phyloP scores from a whole-genome alignment of 2,329 filamentous ascomycete species.

The Beauveria sp. region DNA sequence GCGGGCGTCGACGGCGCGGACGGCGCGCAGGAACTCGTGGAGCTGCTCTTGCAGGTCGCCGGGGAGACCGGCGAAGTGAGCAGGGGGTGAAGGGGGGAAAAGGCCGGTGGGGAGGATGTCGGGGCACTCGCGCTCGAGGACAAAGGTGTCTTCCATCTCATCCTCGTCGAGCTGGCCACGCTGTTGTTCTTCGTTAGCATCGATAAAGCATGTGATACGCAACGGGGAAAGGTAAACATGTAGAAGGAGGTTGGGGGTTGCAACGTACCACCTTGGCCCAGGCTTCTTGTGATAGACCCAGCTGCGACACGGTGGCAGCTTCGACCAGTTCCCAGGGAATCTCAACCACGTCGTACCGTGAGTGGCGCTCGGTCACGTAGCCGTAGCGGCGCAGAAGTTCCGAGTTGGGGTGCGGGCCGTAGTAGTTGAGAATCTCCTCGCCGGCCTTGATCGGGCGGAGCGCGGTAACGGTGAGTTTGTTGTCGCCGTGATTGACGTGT shows the following conservation, averaged over 20 bases:
- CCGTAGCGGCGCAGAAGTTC: conserved; percentile 81
- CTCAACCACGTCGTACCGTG: conserved; percentile 76
- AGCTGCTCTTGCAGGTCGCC: conserved; percentile 44
- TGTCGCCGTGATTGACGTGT: conserved; percentile 46
- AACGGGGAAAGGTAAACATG: no score
- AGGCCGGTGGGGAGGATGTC: conserved; percentile 44
- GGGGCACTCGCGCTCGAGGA: conserved; percentile 50
- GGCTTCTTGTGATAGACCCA: conserved; percentile 29
- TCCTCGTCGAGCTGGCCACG: conserved; percentile 49
- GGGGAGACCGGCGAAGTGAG: background rate
- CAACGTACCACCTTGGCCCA: conserved; percentile 37
- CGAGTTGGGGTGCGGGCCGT: conserved; percentile 73
- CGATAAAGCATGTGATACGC: no score
- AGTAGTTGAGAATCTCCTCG: conserved; percentile 81
- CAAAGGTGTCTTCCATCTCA: conserved; percentile 67
- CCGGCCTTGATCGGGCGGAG: conserved; percentile 60
- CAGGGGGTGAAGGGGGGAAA: conserved; percentile 37
- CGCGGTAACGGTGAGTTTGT: conserved; percentile 61
- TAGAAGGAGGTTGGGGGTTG: conserved; percentile 9
- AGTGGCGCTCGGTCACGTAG: conserved; percentile 73
- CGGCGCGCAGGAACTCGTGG: conserved; percentile 39
- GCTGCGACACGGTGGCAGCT: conserved; percentile 31
- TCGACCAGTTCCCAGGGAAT: conserved; percentile 56
- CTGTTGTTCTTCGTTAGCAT: conserved; percentile 17
- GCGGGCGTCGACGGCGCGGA: conserved; percentile 36